Percentiles rank a stretch among this genome's conserved stretches.
These are phyloP conservation scores for Suillus weaverae DNA, from an alignment of 768 basidiomycete genomes.

Conservation along the genomic window DNA sequence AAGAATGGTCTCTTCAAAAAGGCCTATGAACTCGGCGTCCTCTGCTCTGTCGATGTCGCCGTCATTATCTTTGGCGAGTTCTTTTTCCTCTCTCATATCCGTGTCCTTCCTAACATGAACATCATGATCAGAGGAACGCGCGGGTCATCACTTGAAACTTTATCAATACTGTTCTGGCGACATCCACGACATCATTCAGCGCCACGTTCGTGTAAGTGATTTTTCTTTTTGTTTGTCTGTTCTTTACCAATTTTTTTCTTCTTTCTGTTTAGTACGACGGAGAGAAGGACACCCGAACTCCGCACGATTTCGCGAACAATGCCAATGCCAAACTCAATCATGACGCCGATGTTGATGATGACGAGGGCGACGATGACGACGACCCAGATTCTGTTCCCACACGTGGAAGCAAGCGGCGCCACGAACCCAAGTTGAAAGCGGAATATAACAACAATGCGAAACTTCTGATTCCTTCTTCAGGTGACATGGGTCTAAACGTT, in stretches of 20 bases:
- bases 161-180: slow-evolving; percentile 81
- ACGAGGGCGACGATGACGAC: slow-evolving; percentile 41
- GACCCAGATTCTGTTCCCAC: slow-evolving; percentile 25
- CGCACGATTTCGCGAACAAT: slow-evolving; percentile 49
- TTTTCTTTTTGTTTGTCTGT: background rate
- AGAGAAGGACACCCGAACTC: slow-evolving; percentile 49
- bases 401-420: slow-evolving; percentile 24
- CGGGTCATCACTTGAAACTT: slow-evolving; percentile 77
- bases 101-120: slow-evolving; percentile 5
- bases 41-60: slow-evolving; percentile 85
- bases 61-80: slow-evolving; percentile 80
- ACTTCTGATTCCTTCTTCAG: slow-evolving; percentile 15
- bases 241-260: background rate
- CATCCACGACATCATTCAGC: slow-evolving; percentile 66
- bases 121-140: slow-evolving; percentile 69
- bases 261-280: slow-evolving; percentile 44
- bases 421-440: slow-evolving; percentile 30
- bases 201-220: slow-evolving; percentile 55
- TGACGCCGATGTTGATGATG: slow-evolving; percentile 33
- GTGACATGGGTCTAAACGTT: slow-evolving; percentile 21
- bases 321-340: slow-evolving; percentile 21
- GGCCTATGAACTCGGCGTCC: slow-evolving; percentile 86
- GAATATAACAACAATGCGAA: slow-evolving; percentile 27
- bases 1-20: slow-evolving; percentile 92
- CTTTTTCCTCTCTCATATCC: slow-evolving; percentile 13